Evolutionary conservation across 192 early-diverging fungal genomes (phyloP).

Genomic region (Entomortierella chlamydospora): DNA sequence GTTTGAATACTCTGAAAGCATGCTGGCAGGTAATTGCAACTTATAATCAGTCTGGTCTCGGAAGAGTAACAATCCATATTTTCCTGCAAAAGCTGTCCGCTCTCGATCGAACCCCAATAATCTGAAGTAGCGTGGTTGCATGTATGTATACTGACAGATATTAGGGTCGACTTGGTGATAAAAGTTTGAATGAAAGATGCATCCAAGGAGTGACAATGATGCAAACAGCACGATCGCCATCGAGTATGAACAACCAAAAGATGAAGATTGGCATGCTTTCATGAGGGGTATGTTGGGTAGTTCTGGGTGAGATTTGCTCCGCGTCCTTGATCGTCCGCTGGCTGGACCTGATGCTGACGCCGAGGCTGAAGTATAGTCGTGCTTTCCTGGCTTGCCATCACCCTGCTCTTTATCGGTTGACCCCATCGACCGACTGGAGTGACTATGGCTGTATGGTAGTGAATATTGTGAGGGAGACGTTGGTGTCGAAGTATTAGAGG

Average conservation of each 20-base stretch:
- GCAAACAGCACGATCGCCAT: slow-evolving; percentile 43
- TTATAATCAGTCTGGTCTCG: slow-evolving; percentile 49
- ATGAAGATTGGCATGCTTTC: slow-evolving; percentile 28
- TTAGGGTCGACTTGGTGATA: slow-evolving; percentile 69
- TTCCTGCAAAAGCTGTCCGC: slow-evolving; percentile 75
- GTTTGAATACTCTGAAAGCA: slow-evolving; percentile 35
- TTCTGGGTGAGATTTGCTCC: slow-evolving; percentile 49
- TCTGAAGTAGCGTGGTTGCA: slow-evolving; percentile 66
- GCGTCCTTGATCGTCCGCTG: slow-evolving; percentile 33
- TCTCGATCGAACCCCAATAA: slow-evolving; percentile 68
- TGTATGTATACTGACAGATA: slow-evolving; percentile 63
- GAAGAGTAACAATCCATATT: slow-evolving; percentile 83
- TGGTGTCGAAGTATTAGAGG: slow-evolving; percentile 19
- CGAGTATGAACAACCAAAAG: slow-evolving; percentile 38
- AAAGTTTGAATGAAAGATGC: slow-evolving; percentile 75
- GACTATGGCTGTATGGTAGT: slow-evolving; percentile 38
- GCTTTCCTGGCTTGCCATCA: neutral
- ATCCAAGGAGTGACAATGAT: slow-evolving; percentile 30
- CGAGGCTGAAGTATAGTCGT: neutral
- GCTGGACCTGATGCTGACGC: slow-evolving; percentile 7
- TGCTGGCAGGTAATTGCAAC: slow-evolving; percentile 21
- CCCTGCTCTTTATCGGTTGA: slow-evolving; percentile 7
- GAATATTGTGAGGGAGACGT: slow-evolving; percentile 45
- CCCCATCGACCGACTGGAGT: neutral
- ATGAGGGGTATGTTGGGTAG: slow-evolving; percentile 33